Base-by-base conservation (phyloP, 2,329 filamentous ascomycete genomes). In the Graphilbum fragrans region DNA sequence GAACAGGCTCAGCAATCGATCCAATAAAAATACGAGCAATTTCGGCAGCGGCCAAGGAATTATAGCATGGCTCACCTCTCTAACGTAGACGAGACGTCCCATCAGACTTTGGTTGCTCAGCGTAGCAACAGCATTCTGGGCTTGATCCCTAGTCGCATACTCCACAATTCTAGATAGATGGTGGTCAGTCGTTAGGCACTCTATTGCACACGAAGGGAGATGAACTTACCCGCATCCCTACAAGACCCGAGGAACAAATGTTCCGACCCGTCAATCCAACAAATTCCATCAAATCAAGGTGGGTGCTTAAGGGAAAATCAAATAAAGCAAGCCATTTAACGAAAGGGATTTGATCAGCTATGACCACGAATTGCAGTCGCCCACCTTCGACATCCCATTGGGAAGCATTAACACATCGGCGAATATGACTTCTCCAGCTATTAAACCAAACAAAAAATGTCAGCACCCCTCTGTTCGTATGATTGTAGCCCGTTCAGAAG, bases 321-420 rank as follows among this genome's bases (percentile, higher is more conserved):
- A 43, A 39, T 22, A 37, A 41, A 23, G 22, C 37, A 38, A 31
- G 14, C 29, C 29, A 16, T 9, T 10, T 14, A 16, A 31, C 29
- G n/a, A 78, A 82, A 67, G 25, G 23, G 27, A 82, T 74, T 77
- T 72, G 77, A 78, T 77, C 85, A 85, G 78, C 82, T 82, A 80
- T 66, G 80, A 78, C 83, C 82, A 88, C 74, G 39, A 27, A 41
- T 71, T 79, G 73, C 84, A 83, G 75, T 81, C 80, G 87, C 86
- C 86, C 88, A 96, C 90, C 90, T 98, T 98, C 86, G 90, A 96
- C 92, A 98, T 98, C 88, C 92, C 92, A 77, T 98, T 98, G 61
- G 92, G 92, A 82, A 98, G 87, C 67, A 94, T 76, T 69, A 98
- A 81, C 62, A 98, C 92, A 77, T 98, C 92, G 72, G 92, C 92